Percentiles rank a stretch among this genome's conserved stretches.
Evolutionary conservation across 192 early-diverging fungal genomes (phyloP).

Genomic region (Mortierella alpina): DNA sequence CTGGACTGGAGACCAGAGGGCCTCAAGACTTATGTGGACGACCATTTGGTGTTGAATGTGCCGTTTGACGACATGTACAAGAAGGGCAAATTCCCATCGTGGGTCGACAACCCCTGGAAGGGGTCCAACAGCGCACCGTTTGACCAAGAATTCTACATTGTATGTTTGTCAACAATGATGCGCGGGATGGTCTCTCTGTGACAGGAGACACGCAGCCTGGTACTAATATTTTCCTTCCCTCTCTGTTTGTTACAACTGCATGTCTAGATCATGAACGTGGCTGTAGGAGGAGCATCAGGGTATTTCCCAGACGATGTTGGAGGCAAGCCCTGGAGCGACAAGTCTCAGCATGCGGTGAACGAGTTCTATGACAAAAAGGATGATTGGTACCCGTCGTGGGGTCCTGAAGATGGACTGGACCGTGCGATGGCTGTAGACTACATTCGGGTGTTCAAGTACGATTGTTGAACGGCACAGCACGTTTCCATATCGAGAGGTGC

Average conservation of each 20-base stretch:
- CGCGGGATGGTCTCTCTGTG: not conserved
- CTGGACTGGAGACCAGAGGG: constrained; percentile 66
- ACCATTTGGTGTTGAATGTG: constrained; percentile 59
- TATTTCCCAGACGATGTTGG: constrained; percentile 66
- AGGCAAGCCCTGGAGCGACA: constrained; percentile 68
- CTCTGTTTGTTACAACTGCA: not conserved
- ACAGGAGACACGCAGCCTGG: not conserved
- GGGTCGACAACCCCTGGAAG: constrained; percentile 66
- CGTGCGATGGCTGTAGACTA: constrained; percentile 60
- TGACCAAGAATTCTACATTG: constrained; percentile 68
- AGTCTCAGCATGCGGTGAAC: constrained; percentile 54
- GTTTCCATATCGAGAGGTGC: too few relatives aligned
- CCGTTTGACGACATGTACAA: constrained; percentile 62
- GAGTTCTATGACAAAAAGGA: constrained; percentile 64
- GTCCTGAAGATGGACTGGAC: constrained; percentile 42
- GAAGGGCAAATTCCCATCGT: constrained; percentile 61
- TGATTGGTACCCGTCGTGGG: constrained; percentile 70
- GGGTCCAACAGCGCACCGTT: constrained; percentile 64
- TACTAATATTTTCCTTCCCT: not conserved
- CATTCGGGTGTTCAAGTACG: constrained; percentile 38
- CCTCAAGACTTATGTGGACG: constrained; percentile 69
- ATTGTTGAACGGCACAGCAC: not conserved
- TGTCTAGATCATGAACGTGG: constrained; percentile 69
- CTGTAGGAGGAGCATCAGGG: constrained; percentile 66
- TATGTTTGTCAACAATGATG: constrained; percentile 16